These are phyloP conservation scores for Tetraselmis striata DNA, from an alignment of 139 green algal species.

Conservation along the genomic window DNA sequence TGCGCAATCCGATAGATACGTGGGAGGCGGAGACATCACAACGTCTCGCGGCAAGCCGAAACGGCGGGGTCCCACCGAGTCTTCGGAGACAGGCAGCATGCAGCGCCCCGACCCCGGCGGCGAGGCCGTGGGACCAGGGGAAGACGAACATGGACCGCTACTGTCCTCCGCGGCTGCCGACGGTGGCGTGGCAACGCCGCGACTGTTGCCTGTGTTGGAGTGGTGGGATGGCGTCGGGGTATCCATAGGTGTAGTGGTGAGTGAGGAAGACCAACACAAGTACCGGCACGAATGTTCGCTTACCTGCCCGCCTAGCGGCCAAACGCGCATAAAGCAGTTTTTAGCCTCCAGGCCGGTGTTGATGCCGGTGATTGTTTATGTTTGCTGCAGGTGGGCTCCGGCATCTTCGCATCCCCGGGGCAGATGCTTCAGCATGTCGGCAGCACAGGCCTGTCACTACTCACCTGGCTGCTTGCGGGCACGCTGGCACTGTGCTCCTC, in stretches of 20 bases:
- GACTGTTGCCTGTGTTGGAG: background rate
- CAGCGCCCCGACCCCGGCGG: no score
- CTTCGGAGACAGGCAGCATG: no score
- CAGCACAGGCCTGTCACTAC: background rate
- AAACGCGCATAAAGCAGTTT: background rate
- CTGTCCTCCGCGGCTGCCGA: no score
- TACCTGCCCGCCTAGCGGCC: background rate
- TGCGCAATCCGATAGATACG: no score
- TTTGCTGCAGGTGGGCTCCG: background rate
- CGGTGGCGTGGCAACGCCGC: no score
- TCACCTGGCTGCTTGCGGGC: background rate
- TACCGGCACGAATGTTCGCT: background rate
- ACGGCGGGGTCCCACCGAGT: no score
- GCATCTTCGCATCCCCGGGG: background rate
- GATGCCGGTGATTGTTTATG: background rate
- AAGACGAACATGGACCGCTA: no score
- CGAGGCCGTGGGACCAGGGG: no score
- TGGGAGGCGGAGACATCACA: no score
- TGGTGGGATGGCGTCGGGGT: background rate
- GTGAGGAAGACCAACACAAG: background rate
- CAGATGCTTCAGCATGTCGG: background rate
- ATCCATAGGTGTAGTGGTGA: background rate
- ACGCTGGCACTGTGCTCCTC: background rate
- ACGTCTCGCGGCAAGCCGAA: no score
- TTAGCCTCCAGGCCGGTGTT: background rate